Percentiles rank a stretch among this genome's conserved stretches.
Conservation (phyloP, 1,284 basidiomycete species). For the Sutorius eximius region DNA sequence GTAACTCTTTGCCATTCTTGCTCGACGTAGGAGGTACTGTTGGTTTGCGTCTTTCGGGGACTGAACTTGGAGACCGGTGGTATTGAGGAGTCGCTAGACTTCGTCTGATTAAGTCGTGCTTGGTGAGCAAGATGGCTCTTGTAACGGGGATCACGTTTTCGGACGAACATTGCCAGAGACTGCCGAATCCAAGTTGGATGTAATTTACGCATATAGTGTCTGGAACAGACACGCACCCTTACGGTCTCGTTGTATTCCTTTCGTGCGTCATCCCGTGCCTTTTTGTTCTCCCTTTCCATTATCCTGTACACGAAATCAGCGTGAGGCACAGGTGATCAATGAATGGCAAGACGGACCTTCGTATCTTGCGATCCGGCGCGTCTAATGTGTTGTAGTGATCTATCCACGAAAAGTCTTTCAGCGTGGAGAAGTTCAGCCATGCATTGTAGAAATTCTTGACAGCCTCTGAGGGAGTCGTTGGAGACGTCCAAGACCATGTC, state of each 20-base stretch:
- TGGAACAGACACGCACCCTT: slow-evolving; percentile 49
- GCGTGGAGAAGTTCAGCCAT: slow-evolving; percentile 87
- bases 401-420: slow-evolving; percentile 89
- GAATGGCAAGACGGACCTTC: slow-evolving; percentile 51
- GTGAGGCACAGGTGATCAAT: background rate
- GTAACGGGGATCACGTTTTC: slow-evolving; percentile 93
- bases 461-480: slow-evolving; percentile 43
- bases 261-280: slow-evolving; percentile 81
- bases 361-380: slow-evolving; percentile 83
- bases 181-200: slow-evolving; percentile 32
- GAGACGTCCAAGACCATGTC: slow-evolving; percentile 67
- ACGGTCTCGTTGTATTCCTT: slow-evolving; percentile 94
- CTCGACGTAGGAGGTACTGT: slow-evolving; percentile 55
- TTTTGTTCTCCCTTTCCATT: slow-evolving; percentile 98
- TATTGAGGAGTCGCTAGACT: slow-evolving; percentile 35
- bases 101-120: slow-evolving; percentile 35
- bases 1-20: slow-evolving; percentile 83
- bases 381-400: slow-evolving; percentile 84
- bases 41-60: slow-evolving; percentile 19
- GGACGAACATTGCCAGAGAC: slow-evolving; percentile 84
- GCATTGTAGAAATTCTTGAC: slow-evolving; percentile 80
- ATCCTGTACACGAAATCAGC: slow-evolving; percentile 45
- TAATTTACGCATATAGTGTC: background rate
- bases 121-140: slow-evolving; percentile 68
- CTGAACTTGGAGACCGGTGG: slow-evolving; percentile 22